These are phyloP conservation scores for Crithidia mellificae DNA, from an alignment of 208 protist genomes.

Conservation along the genomic window DNA sequence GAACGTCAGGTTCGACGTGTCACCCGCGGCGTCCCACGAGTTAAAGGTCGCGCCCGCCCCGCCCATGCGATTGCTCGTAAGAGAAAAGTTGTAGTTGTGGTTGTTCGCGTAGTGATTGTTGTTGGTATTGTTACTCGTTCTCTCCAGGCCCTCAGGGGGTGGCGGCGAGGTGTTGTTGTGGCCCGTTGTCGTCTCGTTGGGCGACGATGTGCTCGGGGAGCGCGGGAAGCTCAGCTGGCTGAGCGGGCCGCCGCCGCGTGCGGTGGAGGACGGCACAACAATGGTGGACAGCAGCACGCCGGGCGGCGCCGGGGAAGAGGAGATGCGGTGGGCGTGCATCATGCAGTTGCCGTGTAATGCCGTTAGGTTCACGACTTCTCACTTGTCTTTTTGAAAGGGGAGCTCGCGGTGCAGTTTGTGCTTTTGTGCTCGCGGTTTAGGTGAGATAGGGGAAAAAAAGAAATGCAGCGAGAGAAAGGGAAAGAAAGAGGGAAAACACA, in stretches of 20 bases:
- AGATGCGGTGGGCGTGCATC: not conserved
- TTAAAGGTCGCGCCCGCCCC: not conserved
- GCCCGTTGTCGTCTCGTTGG: not conserved
- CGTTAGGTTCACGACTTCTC: too few species aligned
- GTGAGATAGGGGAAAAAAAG: not conserved
- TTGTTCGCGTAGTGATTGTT: too few species aligned
- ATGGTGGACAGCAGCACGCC: constrained; percentile 8
- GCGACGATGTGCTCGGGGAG: not conserved
- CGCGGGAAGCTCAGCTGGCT: not conserved
- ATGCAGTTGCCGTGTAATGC: too few species aligned
- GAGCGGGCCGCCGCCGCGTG: not conserved
- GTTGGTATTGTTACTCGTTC: too few species aligned
- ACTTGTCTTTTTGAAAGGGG: too few species aligned
- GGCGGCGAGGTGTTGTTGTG: not conserved
- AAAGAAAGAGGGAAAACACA: not conserved
- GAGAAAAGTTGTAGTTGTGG: constrained; percentile 8
- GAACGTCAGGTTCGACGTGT: constrained; percentile 9
- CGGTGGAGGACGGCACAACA: not conserved
- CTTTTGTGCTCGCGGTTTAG: too few species aligned
- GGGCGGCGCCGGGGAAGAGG: constrained; percentile 1
- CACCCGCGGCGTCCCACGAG: constrained; percentile 8
- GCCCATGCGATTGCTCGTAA: not conserved
- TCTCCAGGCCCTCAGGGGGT: not conserved
- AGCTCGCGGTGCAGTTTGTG: too few species aligned
- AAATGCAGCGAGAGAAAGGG: too few species aligned